phyloP scores from a whole-genome alignment of 139 green algal genomes.

The Chlamydomonas sphaeroides region DNA sequence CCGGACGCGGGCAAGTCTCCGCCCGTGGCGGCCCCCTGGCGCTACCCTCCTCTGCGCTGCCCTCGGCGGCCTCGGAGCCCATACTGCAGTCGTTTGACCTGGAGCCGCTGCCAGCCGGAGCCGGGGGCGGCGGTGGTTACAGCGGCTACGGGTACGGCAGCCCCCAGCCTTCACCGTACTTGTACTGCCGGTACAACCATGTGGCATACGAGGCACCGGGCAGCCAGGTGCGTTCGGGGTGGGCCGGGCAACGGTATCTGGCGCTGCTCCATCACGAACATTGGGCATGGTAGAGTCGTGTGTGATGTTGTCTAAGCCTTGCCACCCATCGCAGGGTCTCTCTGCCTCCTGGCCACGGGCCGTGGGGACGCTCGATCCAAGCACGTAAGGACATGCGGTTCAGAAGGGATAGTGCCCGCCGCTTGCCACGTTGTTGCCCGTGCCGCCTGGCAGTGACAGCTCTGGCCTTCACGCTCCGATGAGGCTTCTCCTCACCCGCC shows the following conservation, averaged over 20 bases:
- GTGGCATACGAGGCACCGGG: slow-evolving; percentile 40
- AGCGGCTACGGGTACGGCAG: too few relatives aligned
- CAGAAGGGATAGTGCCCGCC: too few relatives aligned
- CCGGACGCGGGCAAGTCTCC: not conserved
- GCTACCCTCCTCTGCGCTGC: too few relatives aligned
- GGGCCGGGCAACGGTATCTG: not conserved
- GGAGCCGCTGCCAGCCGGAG: slow-evolving; percentile 23
- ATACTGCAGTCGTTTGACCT: slow-evolving; percentile 25
- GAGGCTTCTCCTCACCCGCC: not conserved
- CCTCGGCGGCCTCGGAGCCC: not conserved
- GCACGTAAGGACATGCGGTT: not conserved
- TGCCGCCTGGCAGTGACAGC: too few relatives aligned
- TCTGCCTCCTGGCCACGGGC: slow-evolving; percentile 12
- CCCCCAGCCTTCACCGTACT: too few relatives aligned
- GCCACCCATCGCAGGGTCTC: too few relatives aligned
- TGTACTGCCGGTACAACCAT: slow-evolving; percentile 30
- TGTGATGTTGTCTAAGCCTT: too few relatives aligned
- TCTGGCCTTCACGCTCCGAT: not conserved
- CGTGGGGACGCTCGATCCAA: slow-evolving; percentile 7
- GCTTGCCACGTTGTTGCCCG: too few relatives aligned
- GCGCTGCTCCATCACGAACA: too few relatives aligned
- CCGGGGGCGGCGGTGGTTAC: too few relatives aligned
- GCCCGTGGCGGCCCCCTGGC: too few relatives aligned
- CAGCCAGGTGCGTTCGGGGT: not conserved
- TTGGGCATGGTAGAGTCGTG: too few relatives aligned